Conservation (phyloP, 768 basidiomycete genomes). For the Dentipellis fragilis region DNA sequence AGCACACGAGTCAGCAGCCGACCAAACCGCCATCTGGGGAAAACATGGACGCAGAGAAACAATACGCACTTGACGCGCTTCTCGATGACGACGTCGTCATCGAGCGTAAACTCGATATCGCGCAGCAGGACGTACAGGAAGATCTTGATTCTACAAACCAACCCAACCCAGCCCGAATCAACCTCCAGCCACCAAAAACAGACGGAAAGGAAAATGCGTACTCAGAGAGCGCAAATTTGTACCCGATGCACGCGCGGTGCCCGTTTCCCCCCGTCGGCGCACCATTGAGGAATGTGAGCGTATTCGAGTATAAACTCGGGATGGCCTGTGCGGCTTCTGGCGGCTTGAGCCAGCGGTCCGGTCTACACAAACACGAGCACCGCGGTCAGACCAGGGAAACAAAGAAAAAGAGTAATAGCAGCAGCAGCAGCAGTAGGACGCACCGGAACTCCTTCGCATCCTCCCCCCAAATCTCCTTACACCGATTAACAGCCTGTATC, state of each 20-base stretch:
- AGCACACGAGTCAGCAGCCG: conserved; percentile 2
- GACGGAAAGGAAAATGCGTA: conserved; percentile 25
- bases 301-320: conserved; percentile 44
- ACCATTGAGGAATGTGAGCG: conserved; percentile 48
- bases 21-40: conserved; percentile 12
- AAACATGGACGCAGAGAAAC: too few relatives aligned
- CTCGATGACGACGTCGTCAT: conserved; percentile 44
- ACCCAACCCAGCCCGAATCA: not conserved
- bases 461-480: conserved; percentile 46
- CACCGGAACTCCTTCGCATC: conserved; percentile 55
- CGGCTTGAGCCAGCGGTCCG: conserved; percentile 41
- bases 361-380: conserved; percentile 21
- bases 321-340: conserved; percentile 27
- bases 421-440: too few relatives aligned
- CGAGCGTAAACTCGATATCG: conserved; percentile 45
- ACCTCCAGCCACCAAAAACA: not conserved
- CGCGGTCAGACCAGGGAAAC: not conserved
- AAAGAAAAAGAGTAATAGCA: too few relatives aligned
- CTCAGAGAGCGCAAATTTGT: conserved; percentile 51
- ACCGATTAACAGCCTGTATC: conserved; percentile 50
- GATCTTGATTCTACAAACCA: conserved; percentile 42
- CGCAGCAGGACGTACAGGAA: conserved; percentile 49
- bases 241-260: conserved; percentile 48
- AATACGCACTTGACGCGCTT: conserved; percentile 52
- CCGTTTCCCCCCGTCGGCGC: conserved; percentile 35